phyloP scores from a whole-genome alignment of 2,329 filamentous ascomycete species.

The Acephala macrosclerotiorum region DNA sequence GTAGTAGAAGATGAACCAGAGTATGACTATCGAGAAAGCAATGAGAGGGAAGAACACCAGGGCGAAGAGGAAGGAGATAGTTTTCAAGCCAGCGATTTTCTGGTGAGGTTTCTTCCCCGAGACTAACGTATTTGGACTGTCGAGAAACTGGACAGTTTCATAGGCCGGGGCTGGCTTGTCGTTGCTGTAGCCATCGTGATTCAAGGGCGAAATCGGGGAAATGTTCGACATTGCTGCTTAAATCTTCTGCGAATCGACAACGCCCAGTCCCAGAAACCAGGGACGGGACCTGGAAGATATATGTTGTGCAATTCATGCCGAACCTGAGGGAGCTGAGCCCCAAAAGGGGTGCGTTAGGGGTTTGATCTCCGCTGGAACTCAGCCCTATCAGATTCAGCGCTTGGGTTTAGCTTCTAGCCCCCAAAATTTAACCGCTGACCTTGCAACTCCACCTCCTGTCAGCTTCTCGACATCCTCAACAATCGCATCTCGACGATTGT shows the following conservation, averaged over 20 bases:
- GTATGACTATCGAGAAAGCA: slow-evolving; percentile 1
- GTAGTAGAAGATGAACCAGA: slow-evolving; percentile 8
- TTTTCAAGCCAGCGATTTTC: not conserved
- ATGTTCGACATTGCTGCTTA: not conserved
- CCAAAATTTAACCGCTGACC: too few species aligned
- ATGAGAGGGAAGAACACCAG: not conserved
- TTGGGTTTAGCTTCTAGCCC: not conserved
- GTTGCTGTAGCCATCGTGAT: slow-evolving; percentile 2
- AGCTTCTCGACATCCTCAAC: too few species aligned
- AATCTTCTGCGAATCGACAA: not conserved
- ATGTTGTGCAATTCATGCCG: not conserved
- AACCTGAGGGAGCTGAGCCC: not conserved
- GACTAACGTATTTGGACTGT: not conserved
- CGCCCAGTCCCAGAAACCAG: not conserved
- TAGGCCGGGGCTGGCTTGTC: not conserved
- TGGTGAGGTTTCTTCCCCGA: not conserved
- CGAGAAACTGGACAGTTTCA: not conserved
- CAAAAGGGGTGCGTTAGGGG: not conserved
- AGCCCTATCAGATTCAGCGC: slow-evolving; percentile 4
- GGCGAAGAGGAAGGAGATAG: not conserved
- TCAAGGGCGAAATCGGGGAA: not conserved
- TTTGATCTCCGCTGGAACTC: not conserved
- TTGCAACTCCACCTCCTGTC: too few species aligned
- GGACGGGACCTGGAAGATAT: not conserved
- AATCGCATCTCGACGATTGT: too few species aligned